These are phyloP conservation scores for Anisodus acutangulus DNA, from an alignment of 257 asterid species.

Conservation along the genomic window DNA sequence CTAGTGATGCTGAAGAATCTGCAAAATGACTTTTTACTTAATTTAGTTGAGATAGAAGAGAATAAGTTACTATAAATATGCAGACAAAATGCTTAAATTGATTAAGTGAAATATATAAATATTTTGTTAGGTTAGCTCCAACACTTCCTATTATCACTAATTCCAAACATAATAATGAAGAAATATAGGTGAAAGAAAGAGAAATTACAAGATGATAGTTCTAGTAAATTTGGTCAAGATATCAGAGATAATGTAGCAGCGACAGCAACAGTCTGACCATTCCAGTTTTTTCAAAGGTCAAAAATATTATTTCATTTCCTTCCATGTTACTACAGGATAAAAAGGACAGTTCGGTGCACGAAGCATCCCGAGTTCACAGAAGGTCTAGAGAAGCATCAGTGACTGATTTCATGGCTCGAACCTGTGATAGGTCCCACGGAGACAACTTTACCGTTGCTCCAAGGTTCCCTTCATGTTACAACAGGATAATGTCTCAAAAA, in stretches of 20 bases:
- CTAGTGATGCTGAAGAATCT: background rate
- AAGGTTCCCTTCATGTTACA: background rate
- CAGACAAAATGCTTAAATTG: background rate
- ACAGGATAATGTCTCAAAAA: background rate
- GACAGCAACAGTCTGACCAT: background rate
- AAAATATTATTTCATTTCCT: conserved; percentile 4
- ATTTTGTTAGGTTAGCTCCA: too few relatives aligned
- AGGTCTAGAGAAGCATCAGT: background rate
- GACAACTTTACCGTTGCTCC: background rate
- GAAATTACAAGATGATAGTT: too few relatives aligned
- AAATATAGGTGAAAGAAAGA: too few relatives aligned
- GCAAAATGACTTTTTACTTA: too few relatives aligned
- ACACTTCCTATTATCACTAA: too few relatives aligned
- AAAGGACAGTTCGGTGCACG: background rate
- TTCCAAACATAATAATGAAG: background rate
- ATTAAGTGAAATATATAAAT: too few relatives aligned
- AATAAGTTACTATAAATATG: background rate
- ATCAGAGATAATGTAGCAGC: too few relatives aligned
- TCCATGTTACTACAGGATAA: conserved; percentile 24
- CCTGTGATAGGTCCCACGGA: background rate
- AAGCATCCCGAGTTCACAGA: background rate
- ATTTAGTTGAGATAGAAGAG: background rate
- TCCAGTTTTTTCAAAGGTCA: background rate
- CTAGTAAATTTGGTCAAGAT: too few relatives aligned
- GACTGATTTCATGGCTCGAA: background rate